Percentiles rank a stretch among this genome's conserved stretches.
phyloP scores from a whole-genome alignment of 805 yeast genomes.

The Kodamaea kakaduensis region DNA sequence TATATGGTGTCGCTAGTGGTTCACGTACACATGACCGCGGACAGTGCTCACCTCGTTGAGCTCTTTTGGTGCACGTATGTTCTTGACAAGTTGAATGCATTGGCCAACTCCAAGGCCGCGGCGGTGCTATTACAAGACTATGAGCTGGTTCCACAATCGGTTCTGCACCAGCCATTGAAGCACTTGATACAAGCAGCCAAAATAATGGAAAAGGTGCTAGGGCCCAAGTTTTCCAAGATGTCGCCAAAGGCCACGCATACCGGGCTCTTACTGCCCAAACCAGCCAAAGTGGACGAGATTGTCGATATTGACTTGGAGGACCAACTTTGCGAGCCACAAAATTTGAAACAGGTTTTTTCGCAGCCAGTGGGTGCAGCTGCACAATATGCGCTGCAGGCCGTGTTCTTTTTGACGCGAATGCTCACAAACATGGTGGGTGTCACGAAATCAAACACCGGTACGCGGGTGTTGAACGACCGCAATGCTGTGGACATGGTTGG shows the following conservation, averaged over 20 bases:
- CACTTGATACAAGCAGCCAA: background rate
- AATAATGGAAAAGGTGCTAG: background rate
- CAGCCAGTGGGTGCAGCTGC: conserved; percentile 2
- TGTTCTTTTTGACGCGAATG: conserved; percentile 2
- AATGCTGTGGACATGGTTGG: background rate
- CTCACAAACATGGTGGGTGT: background rate
- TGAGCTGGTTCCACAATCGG: conserved; percentile 1
- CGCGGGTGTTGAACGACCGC: conserved; percentile 4
- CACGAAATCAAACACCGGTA: background rate
- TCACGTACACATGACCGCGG: conserved; percentile 13
- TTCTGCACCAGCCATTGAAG: conserved; percentile 4
- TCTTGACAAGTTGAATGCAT: conserved; percentile 7
- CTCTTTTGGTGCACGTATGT: conserved; percentile 7
- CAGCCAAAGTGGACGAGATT: background rate
- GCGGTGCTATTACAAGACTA: conserved; percentile 2
- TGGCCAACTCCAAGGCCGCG: conserved; percentile 5
- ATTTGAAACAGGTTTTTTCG: conserved; percentile 1
- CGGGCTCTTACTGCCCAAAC: background rate
- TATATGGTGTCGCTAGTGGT: conserved; percentile 18
- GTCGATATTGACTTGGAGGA: conserved; percentile 2
- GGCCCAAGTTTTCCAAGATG: background rate
- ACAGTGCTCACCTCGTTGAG: conserved; percentile 1
- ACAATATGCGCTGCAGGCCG: conserved; percentile 2
- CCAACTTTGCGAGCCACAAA: conserved; percentile 2
- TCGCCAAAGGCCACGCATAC: too few species aligned